Evolutionary conservation across 1,139 yeast species (phyloP), one percentile per base, ranked within the genome.

Genomic region (Kodamaea sp.): DNA sequence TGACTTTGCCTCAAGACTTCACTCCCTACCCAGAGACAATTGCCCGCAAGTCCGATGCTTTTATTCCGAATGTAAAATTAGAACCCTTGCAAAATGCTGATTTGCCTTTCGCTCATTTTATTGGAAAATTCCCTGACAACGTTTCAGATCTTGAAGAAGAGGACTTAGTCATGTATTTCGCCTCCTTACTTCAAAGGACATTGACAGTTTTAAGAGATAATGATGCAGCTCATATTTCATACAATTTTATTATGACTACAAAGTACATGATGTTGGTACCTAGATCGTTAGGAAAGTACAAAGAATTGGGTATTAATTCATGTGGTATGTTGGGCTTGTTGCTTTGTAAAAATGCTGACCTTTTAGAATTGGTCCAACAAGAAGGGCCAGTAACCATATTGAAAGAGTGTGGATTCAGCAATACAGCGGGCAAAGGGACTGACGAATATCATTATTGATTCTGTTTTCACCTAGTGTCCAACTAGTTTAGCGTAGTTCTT

Each of bases 221-320:
- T 37, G 78, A 66, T 11, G 55, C 60, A 2, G 32, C 39, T 3
- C 65, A 65, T 27, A 61, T 80, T 22, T 83, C 94, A 20, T 90
- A 87, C 61, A 92, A 92, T 54, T 77, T 90, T 25, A 61, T 88
- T 30, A 77, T 90, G 73, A 88, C 95, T 25, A 78, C 80, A 36
- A 73, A 79, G 35, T 90, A 92, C 84, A 76, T 90, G 64, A 76
- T 89, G 76, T 59, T 86, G 26, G 83, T 89, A n/a, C 97, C 97
- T 16, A 76, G 97, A 49, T 69, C 82, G 2, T 32, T 33, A 8
- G 66, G 67, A 4, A 56, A 54, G 29, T 66, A 60, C 35, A 60
- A 63, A 31, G 59, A 61, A 26, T 51, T 84, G 24, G 86, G 88
- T 5, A 70, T 90, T 45, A 92, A 92, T 54, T 73, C 96, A 2